Evolutionary conservation across 306 rosid species (phyloP).

Genomic region (Dryas octopetala): DNA sequence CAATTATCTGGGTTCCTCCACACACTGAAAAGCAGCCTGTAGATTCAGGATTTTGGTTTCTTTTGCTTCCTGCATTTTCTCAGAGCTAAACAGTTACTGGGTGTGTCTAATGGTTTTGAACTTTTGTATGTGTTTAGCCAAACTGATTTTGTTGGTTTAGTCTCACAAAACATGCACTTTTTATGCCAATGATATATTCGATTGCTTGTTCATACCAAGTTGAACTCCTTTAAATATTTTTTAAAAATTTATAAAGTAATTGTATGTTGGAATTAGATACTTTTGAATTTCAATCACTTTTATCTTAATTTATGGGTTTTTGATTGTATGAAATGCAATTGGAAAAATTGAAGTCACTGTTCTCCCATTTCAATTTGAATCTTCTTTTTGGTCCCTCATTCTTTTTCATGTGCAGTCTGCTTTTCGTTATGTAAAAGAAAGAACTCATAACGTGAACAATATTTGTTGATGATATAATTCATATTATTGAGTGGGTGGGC

Average conservation of each 20-base stretch:
- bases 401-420: conserved; percentile 7
- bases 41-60: not conserved
- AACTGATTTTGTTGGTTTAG: not conserved
- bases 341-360: not conserved
- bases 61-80: conserved; percentile 7
- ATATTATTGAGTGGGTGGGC: conserved; percentile 12
- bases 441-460: conserved; percentile 2
- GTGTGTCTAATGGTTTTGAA: not conserved
- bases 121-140: not conserved
- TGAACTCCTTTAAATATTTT: not conserved
- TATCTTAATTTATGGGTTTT: conserved; percentile 1
- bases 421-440: not conserved
- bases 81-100: conserved; percentile 4
- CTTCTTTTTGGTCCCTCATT: conserved; percentile 5
- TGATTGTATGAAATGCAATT: not conserved
- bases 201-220: too few relatives aligned
- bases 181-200: too few relatives aligned
- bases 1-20: not conserved
- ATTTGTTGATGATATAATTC: not conserved
- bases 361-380: not conserved
- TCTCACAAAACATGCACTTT: not conserved
- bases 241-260: not conserved
- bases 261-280: not conserved
- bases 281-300: not conserved
- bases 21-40: not conserved